Evolutionary conservation across 2,329 filamentous ascomycete species (phyloP).

Genomic region (Diaporthe ampelina): DNA sequence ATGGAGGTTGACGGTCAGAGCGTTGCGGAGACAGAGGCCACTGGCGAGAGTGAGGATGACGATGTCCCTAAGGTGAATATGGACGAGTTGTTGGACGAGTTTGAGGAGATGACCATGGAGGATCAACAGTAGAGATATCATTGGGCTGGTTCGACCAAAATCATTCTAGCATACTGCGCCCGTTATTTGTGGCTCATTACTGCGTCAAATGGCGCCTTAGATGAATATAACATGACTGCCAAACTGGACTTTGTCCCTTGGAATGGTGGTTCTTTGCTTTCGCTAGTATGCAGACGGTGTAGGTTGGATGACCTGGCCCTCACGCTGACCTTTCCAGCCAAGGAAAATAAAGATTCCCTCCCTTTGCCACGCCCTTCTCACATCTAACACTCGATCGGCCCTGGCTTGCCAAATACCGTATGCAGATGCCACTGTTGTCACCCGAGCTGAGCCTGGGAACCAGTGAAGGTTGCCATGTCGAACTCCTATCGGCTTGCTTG

Average conservation of each 20-base stretch:
- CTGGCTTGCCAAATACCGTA: not conserved
- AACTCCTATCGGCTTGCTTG: not conserved
- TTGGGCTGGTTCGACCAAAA: not conserved
- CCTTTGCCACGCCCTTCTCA: not conserved
- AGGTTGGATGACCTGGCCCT: not conserved
- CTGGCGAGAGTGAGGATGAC: conserved; percentile 63
- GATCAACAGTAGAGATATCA: conserved; percentile 54
- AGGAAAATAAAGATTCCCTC: not conserved
- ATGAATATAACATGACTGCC: conserved; percentile 23
- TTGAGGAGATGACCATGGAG: conserved; percentile 86
- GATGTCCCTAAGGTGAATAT: conserved; percentile 80
- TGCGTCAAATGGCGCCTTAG: conserved; percentile 10
- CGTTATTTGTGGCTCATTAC: not conserved
- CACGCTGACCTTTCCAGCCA: no score
- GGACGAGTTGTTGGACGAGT: conserved; percentile 90
- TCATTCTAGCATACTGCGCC: not conserved
- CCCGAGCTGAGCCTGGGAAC: not conserved
- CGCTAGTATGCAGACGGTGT: not conserved
- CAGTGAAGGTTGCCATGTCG: conserved; percentile 23
- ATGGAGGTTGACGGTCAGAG: conserved; percentile 53
- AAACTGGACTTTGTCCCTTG: not conserved
- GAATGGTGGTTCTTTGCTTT: not conserved
- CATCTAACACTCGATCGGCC: not conserved
- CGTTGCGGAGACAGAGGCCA: conserved; percentile 54
- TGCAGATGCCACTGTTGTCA: not conserved